A percentile compares a stretch with the other conserved stretches of the same genome.
Evolutionary conservation across 495 filamentous ascomycete genomes (phyloP).

Genomic region (Penicillium cataractarum): DNA sequence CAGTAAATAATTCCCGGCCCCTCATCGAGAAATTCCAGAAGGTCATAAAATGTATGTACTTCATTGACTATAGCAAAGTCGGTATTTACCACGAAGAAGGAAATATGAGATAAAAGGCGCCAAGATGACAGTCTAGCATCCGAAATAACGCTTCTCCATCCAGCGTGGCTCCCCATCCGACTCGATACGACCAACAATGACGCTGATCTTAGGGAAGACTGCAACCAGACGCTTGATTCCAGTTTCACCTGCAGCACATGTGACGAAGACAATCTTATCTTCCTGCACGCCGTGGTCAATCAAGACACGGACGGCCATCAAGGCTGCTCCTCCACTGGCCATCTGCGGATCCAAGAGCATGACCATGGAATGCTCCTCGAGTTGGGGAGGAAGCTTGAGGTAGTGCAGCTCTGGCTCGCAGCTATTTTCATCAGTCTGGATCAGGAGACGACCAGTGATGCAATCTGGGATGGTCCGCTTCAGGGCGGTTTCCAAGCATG

Average conservation of each 20-base stretch:
- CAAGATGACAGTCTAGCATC: slow-evolving; percentile 57
- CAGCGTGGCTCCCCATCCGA: slow-evolving; percentile 77
- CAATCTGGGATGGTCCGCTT: slow-evolving; percentile 90
- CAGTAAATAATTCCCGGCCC: neutral
- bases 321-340: slow-evolving; percentile 85
- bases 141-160: slow-evolving; percentile 82
- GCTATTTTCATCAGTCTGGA: slow-evolving; percentile 82
- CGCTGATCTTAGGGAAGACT: slow-evolving; percentile 82
- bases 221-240: slow-evolving; percentile 81
- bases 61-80: neutral
- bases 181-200: slow-evolving; percentile 80
- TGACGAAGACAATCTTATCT: slow-evolving; percentile 84
- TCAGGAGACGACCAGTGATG: slow-evolving; percentile 82
- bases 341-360: slow-evolving; percentile 92
- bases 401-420: slow-evolving; percentile 93
- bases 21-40: neutral
- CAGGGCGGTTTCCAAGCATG: slow-evolving; percentile 83
- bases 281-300: slow-evolving; percentile 92
- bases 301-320: slow-evolving; percentile 95
- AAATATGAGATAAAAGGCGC: slow-evolving; percentile 1
- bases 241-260: slow-evolving; percentile 78
- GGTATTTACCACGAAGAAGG: neutral
- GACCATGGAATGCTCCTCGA: slow-evolving; percentile 73
- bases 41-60: neutral
- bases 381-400: slow-evolving; percentile 70